phyloP scores from a whole-genome alignment of 2,329 filamentous ascomycete species.

The Periconia sp. region DNA sequence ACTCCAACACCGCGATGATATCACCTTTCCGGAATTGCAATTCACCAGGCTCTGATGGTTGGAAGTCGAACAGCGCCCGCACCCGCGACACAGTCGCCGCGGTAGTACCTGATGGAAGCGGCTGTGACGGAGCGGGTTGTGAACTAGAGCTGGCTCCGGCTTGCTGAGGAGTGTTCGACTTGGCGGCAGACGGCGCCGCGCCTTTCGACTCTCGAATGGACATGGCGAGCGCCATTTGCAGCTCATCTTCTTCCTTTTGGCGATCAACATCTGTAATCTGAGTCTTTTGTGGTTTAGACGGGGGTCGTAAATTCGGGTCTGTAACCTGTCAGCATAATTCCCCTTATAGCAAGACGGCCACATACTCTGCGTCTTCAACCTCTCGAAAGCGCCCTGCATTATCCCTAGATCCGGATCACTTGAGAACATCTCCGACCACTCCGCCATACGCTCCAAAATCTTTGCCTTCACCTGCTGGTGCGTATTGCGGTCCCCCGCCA shows the following conservation, averaged over 20 bases:
- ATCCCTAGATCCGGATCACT: conserved; percentile 91
- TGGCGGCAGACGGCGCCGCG: conserved; percentile 47
- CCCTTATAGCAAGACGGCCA: background rate
- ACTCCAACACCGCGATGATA: conserved; percentile 95
- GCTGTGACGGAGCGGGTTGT: conserved; percentile 54
- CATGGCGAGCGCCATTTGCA: conserved; percentile 93
- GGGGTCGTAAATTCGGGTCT: conserved; percentile 89
- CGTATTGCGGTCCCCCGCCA: conserved; percentile 93
- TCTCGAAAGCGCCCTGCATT: conserved; percentile 94
- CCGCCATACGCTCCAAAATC: conserved; percentile 94
- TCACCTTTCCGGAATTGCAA: conserved; percentile 96
- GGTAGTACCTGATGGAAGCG: conserved; percentile 81
- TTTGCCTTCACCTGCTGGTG: conserved; percentile 96
- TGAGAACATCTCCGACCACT: conserved; percentile 94
- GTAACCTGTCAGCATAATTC: conserved; percentile 43
- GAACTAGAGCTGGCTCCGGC: conserved; percentile 24
- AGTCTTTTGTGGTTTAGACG: conserved; percentile 91
- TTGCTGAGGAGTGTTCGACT: conserved; percentile 49
- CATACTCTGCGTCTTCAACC: conserved; percentile 74
- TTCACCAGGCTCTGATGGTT: conserved; percentile 91
- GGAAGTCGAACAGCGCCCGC: conserved; percentile 91
- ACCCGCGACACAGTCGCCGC: conserved; percentile 96
- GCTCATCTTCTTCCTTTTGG: conserved; percentile 94
- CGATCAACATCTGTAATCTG: conserved; percentile 88
- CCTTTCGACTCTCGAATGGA: conserved; percentile 84